These are phyloP conservation scores for Aspergillus hancockii DNA, from an alignment of 495 filamentous ascomycete genomes.

Conservation along the genomic window DNA sequence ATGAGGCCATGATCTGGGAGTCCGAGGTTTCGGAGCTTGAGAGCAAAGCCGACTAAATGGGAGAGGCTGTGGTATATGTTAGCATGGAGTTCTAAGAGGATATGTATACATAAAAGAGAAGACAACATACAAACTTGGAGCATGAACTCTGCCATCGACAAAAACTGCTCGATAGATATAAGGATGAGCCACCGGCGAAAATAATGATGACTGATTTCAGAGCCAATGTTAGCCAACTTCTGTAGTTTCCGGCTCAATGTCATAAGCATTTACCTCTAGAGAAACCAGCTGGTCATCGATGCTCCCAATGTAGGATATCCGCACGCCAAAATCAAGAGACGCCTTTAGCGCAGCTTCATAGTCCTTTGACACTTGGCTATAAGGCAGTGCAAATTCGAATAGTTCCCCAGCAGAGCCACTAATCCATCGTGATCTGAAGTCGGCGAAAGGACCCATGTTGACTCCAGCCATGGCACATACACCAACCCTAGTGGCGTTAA, in stretches of 20 bases:
- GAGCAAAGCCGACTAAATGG: slow-evolving; percentile 86
- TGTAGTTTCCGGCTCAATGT: background rate
- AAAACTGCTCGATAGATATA: slow-evolving; percentile 94
- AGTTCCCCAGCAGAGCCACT: slow-evolving; percentile 88
- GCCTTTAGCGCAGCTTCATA: slow-evolving; percentile 74
- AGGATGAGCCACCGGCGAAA: slow-evolving; percentile 79
- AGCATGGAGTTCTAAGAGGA: background rate
- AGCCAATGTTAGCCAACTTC: slow-evolving; percentile 17
- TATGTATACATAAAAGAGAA: no score
- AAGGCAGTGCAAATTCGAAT: slow-evolving; percentile 82
- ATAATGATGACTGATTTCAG: slow-evolving; percentile 71
- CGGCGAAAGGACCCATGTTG: slow-evolving; percentile 85
- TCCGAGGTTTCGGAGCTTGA: slow-evolving; percentile 91
- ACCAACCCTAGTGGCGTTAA: slow-evolving; percentile 69
- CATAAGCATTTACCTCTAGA: slow-evolving; percentile 61
- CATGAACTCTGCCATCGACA: slow-evolving; percentile 88
- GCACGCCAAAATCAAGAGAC: slow-evolving; percentile 73
- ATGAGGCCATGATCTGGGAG: slow-evolving; percentile 91
- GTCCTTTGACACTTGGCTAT: slow-evolving; percentile 77
- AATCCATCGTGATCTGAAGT: slow-evolving; percentile 81
- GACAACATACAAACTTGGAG: slow-evolving; percentile 83
- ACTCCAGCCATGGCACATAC: slow-evolving; percentile 95
- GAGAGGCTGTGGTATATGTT: slow-evolving; percentile 58
- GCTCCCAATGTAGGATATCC: slow-evolving; percentile 83
- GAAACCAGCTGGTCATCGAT: slow-evolving; percentile 97